These are phyloP conservation scores for Stenogyne calaminthoides DNA, from an alignment of 305 asterid species.

Conservation along the genomic window DNA sequence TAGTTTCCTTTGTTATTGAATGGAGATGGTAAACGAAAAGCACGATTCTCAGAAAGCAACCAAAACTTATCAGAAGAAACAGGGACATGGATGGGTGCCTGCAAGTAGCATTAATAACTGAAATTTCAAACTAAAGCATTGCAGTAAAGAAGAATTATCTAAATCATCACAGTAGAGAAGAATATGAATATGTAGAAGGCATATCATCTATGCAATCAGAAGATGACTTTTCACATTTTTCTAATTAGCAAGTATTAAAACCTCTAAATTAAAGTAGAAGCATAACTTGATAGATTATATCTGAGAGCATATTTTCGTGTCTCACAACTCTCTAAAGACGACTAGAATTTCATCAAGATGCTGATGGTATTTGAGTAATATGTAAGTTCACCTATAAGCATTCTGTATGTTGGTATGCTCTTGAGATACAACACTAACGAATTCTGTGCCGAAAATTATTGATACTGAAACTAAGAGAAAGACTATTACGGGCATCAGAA, in stretches of 20 bases:
- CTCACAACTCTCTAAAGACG: background rate
- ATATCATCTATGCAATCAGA: constrained; percentile 11
- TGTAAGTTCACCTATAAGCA: background rate
- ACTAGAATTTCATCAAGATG: background rate
- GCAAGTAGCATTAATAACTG: constrained; percentile 36
- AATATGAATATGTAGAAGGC: background rate
- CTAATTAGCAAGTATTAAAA: background rate
- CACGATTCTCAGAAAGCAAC: constrained; percentile 72
- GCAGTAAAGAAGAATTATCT: background rate
- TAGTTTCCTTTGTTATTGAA: constrained; percentile 86
- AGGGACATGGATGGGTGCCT: constrained; percentile 90
- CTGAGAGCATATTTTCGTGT: background rate
- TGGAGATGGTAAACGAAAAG: constrained; percentile 84
- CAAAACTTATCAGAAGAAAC: constrained; percentile 93
- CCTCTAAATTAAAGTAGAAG: background rate
- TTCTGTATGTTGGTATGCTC: constrained; percentile 15
- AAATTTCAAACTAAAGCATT: constrained; percentile 15
- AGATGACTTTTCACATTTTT: constrained; percentile 6
- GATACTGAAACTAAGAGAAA: background rate
- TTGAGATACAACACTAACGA: background rate
- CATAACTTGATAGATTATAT: constrained; percentile 6
- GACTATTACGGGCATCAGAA: background rate
- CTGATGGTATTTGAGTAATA: background rate
- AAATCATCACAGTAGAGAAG: constrained; percentile 7
- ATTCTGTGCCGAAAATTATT: background rate